These are phyloP conservation scores for Verbena officinalis DNA, from an alignment of 257 asterid species.

Conservation along the genomic window DNA sequence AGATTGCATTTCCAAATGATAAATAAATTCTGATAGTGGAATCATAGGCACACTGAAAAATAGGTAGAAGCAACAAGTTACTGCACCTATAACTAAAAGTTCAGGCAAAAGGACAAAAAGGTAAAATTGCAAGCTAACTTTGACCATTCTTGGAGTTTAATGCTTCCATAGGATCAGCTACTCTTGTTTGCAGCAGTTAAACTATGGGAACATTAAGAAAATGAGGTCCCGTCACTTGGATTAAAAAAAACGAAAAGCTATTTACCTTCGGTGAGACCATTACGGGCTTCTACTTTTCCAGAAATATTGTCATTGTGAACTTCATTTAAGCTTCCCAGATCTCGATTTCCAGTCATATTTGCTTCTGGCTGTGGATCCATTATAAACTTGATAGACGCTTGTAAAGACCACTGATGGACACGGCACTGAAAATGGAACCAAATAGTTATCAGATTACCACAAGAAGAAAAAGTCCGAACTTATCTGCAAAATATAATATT, in stretches of 20 bases:
- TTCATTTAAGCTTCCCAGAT: slow-evolving; percentile 43
- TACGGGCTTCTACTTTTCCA: slow-evolving; percentile 54
- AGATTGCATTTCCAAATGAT: slow-evolving; percentile 12
- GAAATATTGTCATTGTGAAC: slow-evolving; percentile 49
- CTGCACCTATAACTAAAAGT: slow-evolving; percentile 7
- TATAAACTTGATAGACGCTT: slow-evolving; percentile 31
- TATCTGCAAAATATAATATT: slow-evolving; percentile 22
- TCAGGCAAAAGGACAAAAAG: background rate
- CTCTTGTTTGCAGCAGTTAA: too few relatives aligned
- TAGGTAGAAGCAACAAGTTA: slow-evolving; percentile 14
- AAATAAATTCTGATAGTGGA: background rate
- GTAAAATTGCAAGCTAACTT: background rate
- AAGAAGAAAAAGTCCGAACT: slow-evolving; percentile 6
- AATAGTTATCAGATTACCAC: slow-evolving; percentile 25
- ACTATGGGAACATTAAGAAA: background rate
- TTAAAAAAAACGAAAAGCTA: background rate
- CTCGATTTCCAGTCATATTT: slow-evolving; percentile 46
- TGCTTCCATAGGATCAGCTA: too few relatives aligned
- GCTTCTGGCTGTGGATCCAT: slow-evolving; percentile 65
- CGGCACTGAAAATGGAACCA: slow-evolving; percentile 32
- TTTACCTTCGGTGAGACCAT: slow-evolving; percentile 57
- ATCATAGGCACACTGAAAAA: slow-evolving; percentile 11
- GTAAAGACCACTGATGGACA: slow-evolving; percentile 27
- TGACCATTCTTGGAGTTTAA: too few relatives aligned
- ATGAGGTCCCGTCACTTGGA: background rate